Evolutionary conservation across 202 grass and related monocot genomes (phyloP), one percentile per base, ranked within the genome.

Genomic region (Zizania palustris): DNA sequence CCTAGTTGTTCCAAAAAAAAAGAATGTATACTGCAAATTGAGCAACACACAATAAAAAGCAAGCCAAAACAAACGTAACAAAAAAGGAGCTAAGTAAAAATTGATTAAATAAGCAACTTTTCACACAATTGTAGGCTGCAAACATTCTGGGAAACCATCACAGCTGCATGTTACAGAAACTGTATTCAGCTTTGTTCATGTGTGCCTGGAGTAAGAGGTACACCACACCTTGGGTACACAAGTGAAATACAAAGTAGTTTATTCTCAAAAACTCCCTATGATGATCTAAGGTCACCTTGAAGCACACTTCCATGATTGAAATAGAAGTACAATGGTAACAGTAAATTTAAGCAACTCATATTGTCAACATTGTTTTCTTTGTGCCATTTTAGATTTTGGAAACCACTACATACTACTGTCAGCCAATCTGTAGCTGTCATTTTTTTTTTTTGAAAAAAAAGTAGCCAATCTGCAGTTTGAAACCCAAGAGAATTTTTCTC

Each of bases 221-320:
- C 60, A 60, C n/a, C 71, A 74, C 40, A 28, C 39, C 39, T 34
- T 1, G 54, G 11, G 20, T 74, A 45, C 38, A 63, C 58, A 40
- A 63, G 14, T 63, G 13, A 45, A 22, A 68, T 15, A 68, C 65
- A 22, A n/a, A 66, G 6, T 9, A 18, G 45, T n/a, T 2, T 37
- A 71, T 19, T 3, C 33, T 11, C 4, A 53, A 18, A 16, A 61
- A 11, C 13, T 53, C 41, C 74, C 60, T 76, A 76, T 15, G 7
- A 12, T 33, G 18, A 72, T 22, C 35, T 72, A 72, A 56, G 69
- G 19, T 34, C 16, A 60, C 48, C 13, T 63, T 63, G 60, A 9
- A 67, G 75, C 48, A n/a, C n/a, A 77, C 75, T 77, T 77, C 74
- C 36, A 3, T 43, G 75, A 77, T 10, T 60, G 7, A 74, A 74